A percentile compares a stretch with the other conserved stretches of the same genome.
phyloP scores from a whole-genome alignment of 2,329 filamentous ascomycete species.

The Pseudopyrenochaeta lycopersici region DNA sequence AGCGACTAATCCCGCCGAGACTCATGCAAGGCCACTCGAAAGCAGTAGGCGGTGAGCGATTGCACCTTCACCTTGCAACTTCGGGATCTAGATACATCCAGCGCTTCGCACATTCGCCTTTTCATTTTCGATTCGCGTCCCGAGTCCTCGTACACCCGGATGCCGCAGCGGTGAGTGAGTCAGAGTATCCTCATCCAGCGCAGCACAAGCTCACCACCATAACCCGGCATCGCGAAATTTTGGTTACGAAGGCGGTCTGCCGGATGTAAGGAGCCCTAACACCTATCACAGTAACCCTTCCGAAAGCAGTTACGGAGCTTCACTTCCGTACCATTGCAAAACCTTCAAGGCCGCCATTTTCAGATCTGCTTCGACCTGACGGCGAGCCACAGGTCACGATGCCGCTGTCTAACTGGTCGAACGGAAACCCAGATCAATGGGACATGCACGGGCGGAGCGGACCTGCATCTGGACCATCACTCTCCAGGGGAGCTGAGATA shows the following conservation, averaged over 20 bases:
- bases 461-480: slow-evolving; percentile 28
- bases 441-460: slow-evolving; percentile 18
- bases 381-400: slow-evolving; percentile 21
- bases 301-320: slow-evolving; percentile 29
- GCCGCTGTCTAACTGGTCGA: slow-evolving; percentile 18
- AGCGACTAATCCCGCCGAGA: slow-evolving; percentile 11
- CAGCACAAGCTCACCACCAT: slow-evolving; percentile 14
- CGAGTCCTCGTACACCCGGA: slow-evolving; percentile 6
- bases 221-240: slow-evolving; percentile 13
- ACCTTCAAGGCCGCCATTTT: slow-evolving; percentile 19
- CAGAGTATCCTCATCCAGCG: slow-evolving; percentile 10
- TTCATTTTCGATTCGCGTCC: slow-evolving; percentile 2
- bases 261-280: slow-evolving; percentile 29
- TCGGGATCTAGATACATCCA: slow-evolving; percentile 1
- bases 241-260: slow-evolving; percentile 28
- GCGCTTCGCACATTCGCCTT: slow-evolving; percentile 4
- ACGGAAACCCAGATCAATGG: slow-evolving; percentile 14
- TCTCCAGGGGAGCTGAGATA: slow-evolving; percentile 3
- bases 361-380: slow-evolving; percentile 23
- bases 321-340: slow-evolving; percentile 29
- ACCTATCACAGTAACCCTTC: slow-evolving; percentile 22
- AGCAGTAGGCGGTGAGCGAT: slow-evolving; percentile 22
- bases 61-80: background rate
- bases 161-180: slow-evolving; percentile 25
- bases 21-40: slow-evolving; percentile 20